Evolutionary conservation across 1,284 basidiomycete species (phyloP).

Genomic region (Naganishia albida): DNA sequence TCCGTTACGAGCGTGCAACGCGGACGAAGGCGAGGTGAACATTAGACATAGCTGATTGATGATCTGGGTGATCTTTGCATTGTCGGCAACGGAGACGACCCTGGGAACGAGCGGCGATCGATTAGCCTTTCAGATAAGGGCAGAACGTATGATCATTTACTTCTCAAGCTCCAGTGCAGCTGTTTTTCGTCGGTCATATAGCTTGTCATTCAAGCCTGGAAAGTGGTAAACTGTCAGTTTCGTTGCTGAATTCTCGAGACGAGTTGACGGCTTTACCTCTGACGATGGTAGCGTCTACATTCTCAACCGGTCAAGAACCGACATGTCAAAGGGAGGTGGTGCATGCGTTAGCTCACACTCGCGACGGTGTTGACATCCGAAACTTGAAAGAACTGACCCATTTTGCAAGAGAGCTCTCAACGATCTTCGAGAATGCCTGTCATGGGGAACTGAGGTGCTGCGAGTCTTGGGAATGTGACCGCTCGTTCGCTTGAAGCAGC

Average conservation of each 20-base stretch:
- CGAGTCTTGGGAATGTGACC: not conserved
- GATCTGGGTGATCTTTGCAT: slow-evolving; percentile 77
- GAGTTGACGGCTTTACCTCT: slow-evolving; percentile 3
- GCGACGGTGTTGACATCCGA: not conserved
- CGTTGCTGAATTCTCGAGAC: no score
- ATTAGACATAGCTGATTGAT: slow-evolving; percentile 93
- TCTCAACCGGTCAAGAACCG: not conserved
- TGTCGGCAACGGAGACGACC: slow-evolving; percentile 81
- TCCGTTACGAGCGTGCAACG: slow-evolving; percentile 87
- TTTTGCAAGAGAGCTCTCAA: not conserved
- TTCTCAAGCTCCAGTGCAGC: slow-evolving; percentile 95
- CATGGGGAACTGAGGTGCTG: not conserved
- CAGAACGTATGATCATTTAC: slow-evolving; percentile 55
- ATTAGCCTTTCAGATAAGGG: no score
- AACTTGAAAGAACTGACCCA: slow-evolving; percentile 1
- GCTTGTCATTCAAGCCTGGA: slow-evolving; percentile 54
- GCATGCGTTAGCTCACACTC: not conserved
- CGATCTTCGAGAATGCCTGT: not conserved
- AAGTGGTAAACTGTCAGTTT: not conserved
- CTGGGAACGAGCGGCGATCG: slow-evolving; percentile 48
- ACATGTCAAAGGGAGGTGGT: slow-evolving; percentile 1
- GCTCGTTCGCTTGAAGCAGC: not conserved
- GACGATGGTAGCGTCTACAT: slow-evolving; percentile 23
- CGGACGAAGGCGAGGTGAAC: slow-evolving; percentile 77
- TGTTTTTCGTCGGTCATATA: slow-evolving; percentile 88